phyloP scores from a whole-genome alignment of 2,329 filamentous ascomycete species.

The Colletotrichum karsti region DNA sequence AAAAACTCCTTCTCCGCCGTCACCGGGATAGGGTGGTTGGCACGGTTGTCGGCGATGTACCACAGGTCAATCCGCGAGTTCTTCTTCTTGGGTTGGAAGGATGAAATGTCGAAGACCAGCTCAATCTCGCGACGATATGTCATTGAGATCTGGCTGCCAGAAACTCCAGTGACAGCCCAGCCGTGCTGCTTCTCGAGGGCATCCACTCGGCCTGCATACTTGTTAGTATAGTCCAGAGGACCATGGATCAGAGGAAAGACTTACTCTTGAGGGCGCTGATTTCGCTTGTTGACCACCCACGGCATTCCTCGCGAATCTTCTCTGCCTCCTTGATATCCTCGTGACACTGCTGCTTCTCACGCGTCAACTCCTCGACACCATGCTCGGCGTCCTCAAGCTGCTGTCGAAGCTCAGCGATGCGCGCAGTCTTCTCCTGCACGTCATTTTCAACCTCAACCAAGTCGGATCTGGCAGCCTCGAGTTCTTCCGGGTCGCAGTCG shows the following conservation, averaged over 20 bases:
- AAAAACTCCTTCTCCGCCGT: conserved; percentile 79
- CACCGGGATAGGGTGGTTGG: conserved; percentile 61
- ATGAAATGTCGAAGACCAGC: conserved; percentile 73
- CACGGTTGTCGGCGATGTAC: conserved; percentile 70
- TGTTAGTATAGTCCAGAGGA: conserved; percentile 43
- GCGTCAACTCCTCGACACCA: conserved; percentile 67
- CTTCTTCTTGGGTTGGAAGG: conserved; percentile 59
- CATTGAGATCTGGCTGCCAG: conserved; percentile 73
- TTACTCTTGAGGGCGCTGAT: conserved; percentile 81
- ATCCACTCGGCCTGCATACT: conserved; percentile 67
- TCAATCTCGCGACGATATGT: conserved; percentile 77
- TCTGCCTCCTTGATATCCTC: conserved; percentile 85
- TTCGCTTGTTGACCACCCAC: conserved; percentile 87
- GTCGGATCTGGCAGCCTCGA: conserved; percentile 76
- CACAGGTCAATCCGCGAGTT: conserved; percentile 72
- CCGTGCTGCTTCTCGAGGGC: conserved; percentile 72
- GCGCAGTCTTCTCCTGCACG: conserved; percentile 73
- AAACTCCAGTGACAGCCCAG: conserved; percentile 76
- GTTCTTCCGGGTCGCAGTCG: conserved; percentile 81
- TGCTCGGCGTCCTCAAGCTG: conserved; percentile 74
- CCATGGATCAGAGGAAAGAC: conserved; percentile 7
- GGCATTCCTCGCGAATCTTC: conserved; percentile 83
- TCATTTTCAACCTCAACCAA: conserved; percentile 72
- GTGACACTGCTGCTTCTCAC: conserved; percentile 74
- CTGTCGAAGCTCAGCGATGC: conserved; percentile 72